Evolutionary conservation across 164 flowering plant genomes (phyloP).

Genomic region (Vitis labrusca): DNA sequence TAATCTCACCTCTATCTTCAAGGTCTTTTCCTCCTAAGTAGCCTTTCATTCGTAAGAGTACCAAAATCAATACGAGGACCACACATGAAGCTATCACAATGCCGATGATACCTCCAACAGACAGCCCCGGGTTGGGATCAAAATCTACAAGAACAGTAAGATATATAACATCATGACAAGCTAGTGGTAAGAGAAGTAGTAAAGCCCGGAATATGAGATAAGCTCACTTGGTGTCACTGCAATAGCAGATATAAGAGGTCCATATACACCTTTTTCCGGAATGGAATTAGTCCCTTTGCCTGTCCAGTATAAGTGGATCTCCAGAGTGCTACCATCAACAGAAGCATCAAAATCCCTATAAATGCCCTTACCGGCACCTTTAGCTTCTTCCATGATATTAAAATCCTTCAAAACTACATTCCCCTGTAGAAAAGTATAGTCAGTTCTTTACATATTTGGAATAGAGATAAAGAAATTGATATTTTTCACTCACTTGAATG

Average conservation of each 20-base stretch:
- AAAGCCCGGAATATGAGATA: not conserved
- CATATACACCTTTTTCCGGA: constrained; percentile 70
- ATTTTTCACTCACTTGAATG: too few relatives aligned
- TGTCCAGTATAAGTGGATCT: constrained; percentile 77
- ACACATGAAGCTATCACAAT: too few relatives aligned
- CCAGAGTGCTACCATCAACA: constrained; percentile 60
- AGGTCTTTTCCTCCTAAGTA: too few relatives aligned
- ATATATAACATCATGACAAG: not conserved
- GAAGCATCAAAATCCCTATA: constrained; percentile 19
- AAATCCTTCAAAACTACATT: constrained; percentile 40
- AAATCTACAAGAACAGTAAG: constrained; percentile 47
- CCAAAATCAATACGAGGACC: too few relatives aligned
- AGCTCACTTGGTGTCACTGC: constrained; percentile 54
- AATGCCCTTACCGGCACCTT: constrained; percentile 46
- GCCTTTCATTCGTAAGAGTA: too few relatives aligned
- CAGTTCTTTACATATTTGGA: too few relatives aligned
- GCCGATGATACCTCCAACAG: not conserved
- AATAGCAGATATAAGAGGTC: constrained; percentile 86
- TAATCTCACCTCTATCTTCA: too few relatives aligned
- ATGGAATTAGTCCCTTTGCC: constrained; percentile 77
- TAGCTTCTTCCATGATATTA: constrained; percentile 56
- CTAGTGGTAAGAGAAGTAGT: not conserved
- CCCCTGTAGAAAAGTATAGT: not conserved
- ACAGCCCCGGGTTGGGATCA: constrained; percentile 41
- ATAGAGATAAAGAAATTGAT: too few relatives aligned